Base-by-base conservation (phyloP, 441 rosid genomes). In the Syzygium malaccense region DNA sequence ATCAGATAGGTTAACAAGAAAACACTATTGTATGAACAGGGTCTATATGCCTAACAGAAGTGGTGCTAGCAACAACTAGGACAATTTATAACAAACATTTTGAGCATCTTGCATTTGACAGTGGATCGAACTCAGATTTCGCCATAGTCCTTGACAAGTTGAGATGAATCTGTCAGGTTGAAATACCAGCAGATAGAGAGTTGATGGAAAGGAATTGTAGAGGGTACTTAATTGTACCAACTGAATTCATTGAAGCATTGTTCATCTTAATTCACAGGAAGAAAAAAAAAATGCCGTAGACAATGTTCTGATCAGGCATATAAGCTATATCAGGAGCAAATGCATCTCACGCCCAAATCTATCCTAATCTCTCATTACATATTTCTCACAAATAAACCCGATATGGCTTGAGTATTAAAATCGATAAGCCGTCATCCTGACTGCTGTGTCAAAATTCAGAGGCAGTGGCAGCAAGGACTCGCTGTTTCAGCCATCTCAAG, bases 211-310 rank as follows among this genome's bases (percentile, higher is more conserved):
- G n/a, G 25, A 41, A 75, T 23, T 48, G 30, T 14, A 41, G 19
- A 75, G 26, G 83, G 83, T 71, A 75, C 51, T 75, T 12, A 75
- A 75, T 75, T 75, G 84, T 41, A 75, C 84, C 84, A 3, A 75
- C 83, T 41, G 84, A 75, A 41, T 75, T 75, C 51, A 75, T 13
- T 23, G 51, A 75, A 41, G 53, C 84, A 86, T 84, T 83, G 83
- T 91, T 90, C 90, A 90, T 62, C 88, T 87, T 90, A 92, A 92
- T 94, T 86, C 95, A 94, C 92, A 85, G 88, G 90, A 87, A 89
- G 90, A 91, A 90, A 86, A 78, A 88, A 87, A 92, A 90, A 85
- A 58, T 88, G 89, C 86, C 90, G 80, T 41, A 56, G 87, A 85
- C 75, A 89, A 86, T 85, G 88, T 58, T 90, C 92, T 62, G 92